These are phyloP conservation scores for Coniella vitis DNA, from an alignment of 2,329 filamentous ascomycete species.

Conservation along the genomic window DNA sequence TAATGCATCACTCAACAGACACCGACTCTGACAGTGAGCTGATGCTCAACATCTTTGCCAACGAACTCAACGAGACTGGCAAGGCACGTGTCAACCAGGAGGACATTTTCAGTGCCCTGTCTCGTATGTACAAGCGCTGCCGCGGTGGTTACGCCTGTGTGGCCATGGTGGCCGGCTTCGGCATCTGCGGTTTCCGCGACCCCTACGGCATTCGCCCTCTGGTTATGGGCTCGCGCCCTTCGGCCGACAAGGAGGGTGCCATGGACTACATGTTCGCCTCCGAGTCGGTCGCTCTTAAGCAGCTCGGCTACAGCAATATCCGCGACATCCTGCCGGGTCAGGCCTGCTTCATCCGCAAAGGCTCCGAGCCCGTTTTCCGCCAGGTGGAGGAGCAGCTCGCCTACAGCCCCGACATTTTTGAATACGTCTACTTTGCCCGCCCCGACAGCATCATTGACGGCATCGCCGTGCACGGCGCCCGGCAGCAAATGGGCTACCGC, in stretches of 20 bases:
- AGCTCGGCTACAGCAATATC: conserved; percentile 73
- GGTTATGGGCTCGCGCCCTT: conserved; percentile 67
- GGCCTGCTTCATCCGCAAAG: conserved; percentile 80
- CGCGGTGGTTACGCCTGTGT: conserved; percentile 77
- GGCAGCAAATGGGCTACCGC: conserved; percentile 80
- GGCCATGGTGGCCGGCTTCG: conserved; percentile 78
- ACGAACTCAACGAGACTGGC: conserved; percentile 74
- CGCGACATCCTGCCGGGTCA: conserved; percentile 74
- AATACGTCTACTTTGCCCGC: conserved; percentile 81
- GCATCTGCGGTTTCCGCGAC: conserved; percentile 72
- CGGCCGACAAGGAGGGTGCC: conserved; percentile 51
- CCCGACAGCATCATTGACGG: conserved; percentile 80
- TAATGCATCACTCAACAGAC: conserved; percentile 37
- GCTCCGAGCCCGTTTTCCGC: conserved; percentile 62
- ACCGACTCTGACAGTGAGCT: conserved; percentile 84
- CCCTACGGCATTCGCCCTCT: conserved; percentile 77
- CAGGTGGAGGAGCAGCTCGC: conserved; percentile 62
- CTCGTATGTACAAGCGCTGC: conserved; percentile 67
- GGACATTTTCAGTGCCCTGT: conserved; percentile 69
- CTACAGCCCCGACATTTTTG: conserved; percentile 82
- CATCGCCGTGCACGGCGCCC: conserved; percentile 76
- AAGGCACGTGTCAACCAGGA: conserved; percentile 78
- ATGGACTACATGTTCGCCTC: conserved; percentile 89
- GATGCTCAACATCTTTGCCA: conserved; percentile 83
- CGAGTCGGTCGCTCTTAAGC: conserved; percentile 75